Base-by-base conservation (phyloP, 768 basidiomycete species). In the Tylopilus sp. region DNA sequence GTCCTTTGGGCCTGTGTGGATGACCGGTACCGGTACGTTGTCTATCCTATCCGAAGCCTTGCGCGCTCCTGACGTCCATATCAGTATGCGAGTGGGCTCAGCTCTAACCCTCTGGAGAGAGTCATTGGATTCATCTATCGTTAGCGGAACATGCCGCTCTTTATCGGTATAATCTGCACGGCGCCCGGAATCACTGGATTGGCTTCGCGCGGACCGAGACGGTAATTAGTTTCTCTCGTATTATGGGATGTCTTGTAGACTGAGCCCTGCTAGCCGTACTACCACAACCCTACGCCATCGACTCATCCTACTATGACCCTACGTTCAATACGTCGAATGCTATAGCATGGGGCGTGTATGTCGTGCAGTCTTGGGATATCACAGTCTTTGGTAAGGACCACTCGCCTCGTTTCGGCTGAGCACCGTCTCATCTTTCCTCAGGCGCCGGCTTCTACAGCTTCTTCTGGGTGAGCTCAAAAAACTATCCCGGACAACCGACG, bases 1-100 rank as follows among this genome's bases (percentile, higher is more conserved):
- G 64, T 86, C 85, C 12, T 70, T 70, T 38, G 89, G 89, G 3
- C 89, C 89, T 1, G 85, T 89, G 11, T 91, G 88, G 89, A 63
- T 91, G 72, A 81, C 91, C 50, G 89, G 89, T 20, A 90, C 88
- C 31, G 69, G 67, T 70, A 33, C 44, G 67, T 53, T 20, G 31
- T 36, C 38, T 6, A 7, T 21, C 22, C n/a, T 57, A 31, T 42
- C 28, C 3, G 36, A 47, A 10, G 31, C 21, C 28, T 12, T 35
- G n/a, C 1, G 1, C 38, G 9, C 33, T 13, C 15, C 48, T 64
- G 45, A 71, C 41, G 20, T 44, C 26, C 28, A 10, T 41, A 44
- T 39, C 47, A 66, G 61, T 62, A 12, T 64, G 67, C 70, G 53
- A 51, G 67, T 60, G 18, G 36, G 20, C 11, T 39, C 9, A 17